Evolutionary conservation across 352 stramenopile genomes (phyloP).

Genomic region (Pythium angustatum): DNA sequence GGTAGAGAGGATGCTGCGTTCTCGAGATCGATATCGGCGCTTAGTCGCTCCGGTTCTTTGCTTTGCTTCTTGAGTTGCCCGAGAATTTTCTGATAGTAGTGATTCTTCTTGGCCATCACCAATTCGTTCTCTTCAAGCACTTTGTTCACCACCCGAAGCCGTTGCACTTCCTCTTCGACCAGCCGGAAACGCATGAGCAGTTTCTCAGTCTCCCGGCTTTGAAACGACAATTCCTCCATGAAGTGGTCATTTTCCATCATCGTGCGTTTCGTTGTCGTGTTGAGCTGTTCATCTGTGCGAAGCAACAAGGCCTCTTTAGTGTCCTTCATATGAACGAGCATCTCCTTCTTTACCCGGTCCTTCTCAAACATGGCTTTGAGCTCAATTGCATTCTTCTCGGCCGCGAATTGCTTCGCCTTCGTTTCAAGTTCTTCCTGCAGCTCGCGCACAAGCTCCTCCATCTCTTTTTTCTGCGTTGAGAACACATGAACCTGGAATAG

Average conservation of each 20-base stretch:
- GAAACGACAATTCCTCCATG: constrained; percentile 67
- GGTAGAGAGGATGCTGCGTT: not conserved
- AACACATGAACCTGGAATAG: constrained; percentile 58
- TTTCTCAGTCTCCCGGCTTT: constrained; percentile 75
- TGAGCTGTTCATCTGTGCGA: constrained; percentile 65
- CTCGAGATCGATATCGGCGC: not conserved
- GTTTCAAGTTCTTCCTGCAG: constrained; percentile 39
- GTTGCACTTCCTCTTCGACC: constrained; percentile 48
- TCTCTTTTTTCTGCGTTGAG: constrained; percentile 45
- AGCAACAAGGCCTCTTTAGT: constrained; percentile 57
- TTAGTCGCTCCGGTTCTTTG: constrained; percentile 1
- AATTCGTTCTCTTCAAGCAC: constrained; percentile 54
- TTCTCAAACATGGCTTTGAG: constrained; percentile 61
- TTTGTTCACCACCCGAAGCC: constrained; percentile 49
- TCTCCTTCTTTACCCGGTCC: constrained; percentile 70
- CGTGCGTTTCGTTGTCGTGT: constrained; percentile 70
- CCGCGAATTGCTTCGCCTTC: constrained; percentile 32
- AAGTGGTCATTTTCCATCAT: constrained; percentile 84
- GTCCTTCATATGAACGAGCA: constrained; percentile 51
- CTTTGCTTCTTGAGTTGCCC: constrained; percentile 45
- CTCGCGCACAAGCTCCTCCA: constrained; percentile 38
- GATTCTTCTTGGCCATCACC: constrained; percentile 62
- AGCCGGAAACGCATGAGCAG: constrained; percentile 43
- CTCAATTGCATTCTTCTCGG: constrained; percentile 51
- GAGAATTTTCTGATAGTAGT: constrained; percentile 73